Evolutionary conservation across 2,329 filamentous ascomycete genomes (phyloP), one percentile per base, ranked within the genome.

Genomic region (Microcyclospora pomicola): DNA sequence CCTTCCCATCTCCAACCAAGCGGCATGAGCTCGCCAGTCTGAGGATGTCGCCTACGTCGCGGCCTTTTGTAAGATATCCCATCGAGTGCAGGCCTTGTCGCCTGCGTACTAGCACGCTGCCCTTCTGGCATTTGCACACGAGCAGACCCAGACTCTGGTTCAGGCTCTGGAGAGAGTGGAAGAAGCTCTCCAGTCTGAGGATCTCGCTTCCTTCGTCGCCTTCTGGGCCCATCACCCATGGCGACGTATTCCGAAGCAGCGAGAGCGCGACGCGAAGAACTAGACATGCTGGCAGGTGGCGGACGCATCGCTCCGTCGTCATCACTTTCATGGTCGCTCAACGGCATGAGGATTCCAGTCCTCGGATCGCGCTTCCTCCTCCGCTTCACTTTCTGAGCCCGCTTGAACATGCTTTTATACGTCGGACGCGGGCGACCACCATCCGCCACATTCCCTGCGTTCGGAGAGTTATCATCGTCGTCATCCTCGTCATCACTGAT

Each of bases 21-120:
- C 15, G 53, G 53, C 54, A 57, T 57, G 2, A 57, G 42, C 36
- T 53, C 52, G 5, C 46, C 42, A 2, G 54, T 57, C 11, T 47
- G 11, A 2, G 53, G 54, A 45, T 57, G 53, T 15, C 53, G 35
- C 39, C 45, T 45, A 2, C 54, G 49, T 36, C 54, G 41, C 6
- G 35, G 45, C 11, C 51, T 44, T 36, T 54, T 34, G 10, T n/a
- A 4, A 13, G 24, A 13, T 24, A 24, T 5, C 7, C 19, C 19
- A 5, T 24, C 7, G 7, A 24, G 19, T 24, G 7, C 5, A 24
- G 19, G 19, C 7, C 7, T 24, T 24, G 19, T 7, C 7, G 19
- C 19, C 19, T 24, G 5, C 7, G 4, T 7, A 5, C 7, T 7
- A 7, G 19, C 7, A 7, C 19, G 19, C 19, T 24, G 19, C 19